These are phyloP conservation scores for Boletus patriciae DNA, from an alignment of 768 basidiomycete genomes.

Conservation along the genomic window DNA sequence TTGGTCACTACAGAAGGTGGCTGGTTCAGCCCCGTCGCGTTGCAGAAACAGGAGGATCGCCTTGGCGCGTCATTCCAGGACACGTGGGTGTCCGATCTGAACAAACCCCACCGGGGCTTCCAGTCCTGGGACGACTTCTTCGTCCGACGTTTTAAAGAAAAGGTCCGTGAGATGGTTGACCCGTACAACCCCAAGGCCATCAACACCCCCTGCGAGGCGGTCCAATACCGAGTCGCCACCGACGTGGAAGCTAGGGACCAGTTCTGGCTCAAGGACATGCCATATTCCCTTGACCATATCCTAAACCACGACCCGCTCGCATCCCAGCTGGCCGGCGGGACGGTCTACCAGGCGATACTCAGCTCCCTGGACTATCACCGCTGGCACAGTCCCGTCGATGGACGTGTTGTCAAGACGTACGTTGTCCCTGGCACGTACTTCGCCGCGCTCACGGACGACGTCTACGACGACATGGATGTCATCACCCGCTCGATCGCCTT, in stretches of 20 bases:
- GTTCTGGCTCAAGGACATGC: constrained; percentile 64
- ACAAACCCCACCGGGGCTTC: constrained; percentile 43
- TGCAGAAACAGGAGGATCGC: constrained; percentile 1
- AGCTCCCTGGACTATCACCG: constrained; percentile 57
- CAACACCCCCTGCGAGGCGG: constrained; percentile 54
- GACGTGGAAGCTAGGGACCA: constrained; percentile 42
- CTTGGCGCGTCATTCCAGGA: constrained; percentile 34
- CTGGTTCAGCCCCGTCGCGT: constrained; percentile 48
- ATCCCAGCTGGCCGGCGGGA: constrained; percentile 47
- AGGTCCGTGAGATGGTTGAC: no score
- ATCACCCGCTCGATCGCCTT: constrained; percentile 24
- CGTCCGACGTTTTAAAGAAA: constrained; percentile 28
- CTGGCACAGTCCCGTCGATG: constrained; percentile 62
- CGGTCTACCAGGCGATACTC: constrained; percentile 58
- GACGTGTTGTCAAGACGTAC: constrained; percentile 41
- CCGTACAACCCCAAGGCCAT: no score
- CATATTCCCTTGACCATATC: constrained; percentile 58
- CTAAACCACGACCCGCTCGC: constrained; percentile 41
- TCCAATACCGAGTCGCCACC: constrained; percentile 40
- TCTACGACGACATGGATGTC: constrained; percentile 28
- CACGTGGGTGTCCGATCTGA: constrained; percentile 43
- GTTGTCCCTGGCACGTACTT: constrained; percentile 54
- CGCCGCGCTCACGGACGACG: no score
- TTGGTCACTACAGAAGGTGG: constrained; percentile 40
- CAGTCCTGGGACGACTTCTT: constrained; percentile 59